Evolutionary conservation across 192 early-diverging fungal species (phyloP).

Genomic region (Funneliformis geosporum): DNA sequence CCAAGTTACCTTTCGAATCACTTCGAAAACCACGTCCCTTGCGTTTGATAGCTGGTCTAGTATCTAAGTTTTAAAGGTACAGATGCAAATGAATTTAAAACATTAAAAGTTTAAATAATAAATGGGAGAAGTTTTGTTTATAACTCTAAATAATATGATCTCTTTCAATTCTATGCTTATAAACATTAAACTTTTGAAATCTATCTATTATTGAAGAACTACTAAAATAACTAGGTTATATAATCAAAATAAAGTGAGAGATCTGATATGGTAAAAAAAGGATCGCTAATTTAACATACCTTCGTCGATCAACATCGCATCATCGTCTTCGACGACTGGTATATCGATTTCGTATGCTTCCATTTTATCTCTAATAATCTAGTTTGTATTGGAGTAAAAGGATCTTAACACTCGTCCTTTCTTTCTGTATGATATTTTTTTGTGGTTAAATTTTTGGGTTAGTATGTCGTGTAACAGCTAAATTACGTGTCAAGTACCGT

Average conservation of each 20-base stretch:
- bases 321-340: constrained; percentile 7
- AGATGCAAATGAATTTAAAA: neutral
- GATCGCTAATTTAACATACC: neutral
- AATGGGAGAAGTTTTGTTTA: neutral
- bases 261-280: neutral
- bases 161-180: neutral
- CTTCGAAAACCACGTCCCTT: constrained; percentile 49
- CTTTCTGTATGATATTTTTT: no score
- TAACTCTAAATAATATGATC: neutral
- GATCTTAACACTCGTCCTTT: no score
- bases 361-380: constrained; percentile 6
- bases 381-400: neutral
- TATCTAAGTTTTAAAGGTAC: constrained; percentile 29
- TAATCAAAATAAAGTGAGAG: neutral
- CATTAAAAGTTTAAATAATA: neutral
- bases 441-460: no score
- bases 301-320: constrained; percentile 31
- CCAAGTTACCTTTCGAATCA: constrained; percentile 31
- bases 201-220: neutral
- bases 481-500: no score
- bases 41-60: constrained; percentile 40
- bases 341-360: constrained; percentile 30
- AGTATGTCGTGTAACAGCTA: no score
- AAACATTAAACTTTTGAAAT: neutral
- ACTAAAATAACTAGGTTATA: neutral